Evolutionary conservation across 805 yeast genomes (phyloP), one percentile per base, ranked within the genome.

Genomic region (Brettanomyces bruxellensis): DNA sequence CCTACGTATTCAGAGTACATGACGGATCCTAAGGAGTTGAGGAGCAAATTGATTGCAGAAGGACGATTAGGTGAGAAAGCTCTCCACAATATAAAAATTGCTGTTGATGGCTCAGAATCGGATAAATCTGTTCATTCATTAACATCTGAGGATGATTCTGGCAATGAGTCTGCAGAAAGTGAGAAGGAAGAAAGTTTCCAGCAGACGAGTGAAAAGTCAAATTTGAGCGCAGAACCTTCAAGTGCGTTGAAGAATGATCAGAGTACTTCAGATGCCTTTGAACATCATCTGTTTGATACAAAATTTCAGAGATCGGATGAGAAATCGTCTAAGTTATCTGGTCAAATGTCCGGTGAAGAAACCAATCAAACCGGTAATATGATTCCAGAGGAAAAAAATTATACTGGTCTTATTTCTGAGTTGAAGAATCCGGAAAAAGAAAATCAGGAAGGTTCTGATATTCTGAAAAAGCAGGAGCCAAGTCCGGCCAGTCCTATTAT

Each of bases 1-100:
- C 84, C 95, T 0, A 72, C 73, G 51, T 89, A 70, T 59, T 72
- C 81, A 47, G 69, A 77, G 24, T 70, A 81, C 22, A 65, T 81
- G 13, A 75, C 81, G 1, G 91, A 87, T 56, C 86, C 90, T 49
- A 78, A 83, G 51, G 69, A 75, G 47, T 72, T 91, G 46, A 72
- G 91, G 51, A 77, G 84, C 46, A 76, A 77, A 55, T 69, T 90
- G 44, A 90, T 87, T 2, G 81, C 79, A 44, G 97, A 91, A 60
- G 86, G 95, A 30, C 70, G 86, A 47, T 67, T 80, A 45, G 93
- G 91, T 3, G 96, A 90, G 59, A 70, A 69, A 44, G 95, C 96
- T 0, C 63, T 91, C 43, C 78, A 83, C 49, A 71, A 76, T 44
- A 69, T 86, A 67, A 66, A 59, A 35, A 35, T 25, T 9, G 25